phyloP scores from a whole-genome alignment of 1,284 basidiomycete genomes.

The Wolfiporia cocos region DNA sequence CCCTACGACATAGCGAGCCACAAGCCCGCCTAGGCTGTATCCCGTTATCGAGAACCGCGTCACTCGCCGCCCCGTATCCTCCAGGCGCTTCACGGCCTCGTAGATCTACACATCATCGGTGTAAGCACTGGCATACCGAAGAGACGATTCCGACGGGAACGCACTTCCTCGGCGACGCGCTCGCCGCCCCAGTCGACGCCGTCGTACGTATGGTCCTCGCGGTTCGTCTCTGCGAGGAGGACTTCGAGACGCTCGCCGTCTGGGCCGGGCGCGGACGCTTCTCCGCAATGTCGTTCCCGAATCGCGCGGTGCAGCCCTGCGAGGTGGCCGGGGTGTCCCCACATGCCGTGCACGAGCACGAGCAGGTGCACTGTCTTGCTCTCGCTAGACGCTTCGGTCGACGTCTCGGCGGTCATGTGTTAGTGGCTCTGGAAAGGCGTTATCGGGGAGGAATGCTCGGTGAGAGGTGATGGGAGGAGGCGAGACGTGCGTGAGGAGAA shows the following conservation, averaged over 20 bases:
- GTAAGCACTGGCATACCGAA: slow-evolving; percentile 5
- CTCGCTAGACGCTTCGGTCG: no score
- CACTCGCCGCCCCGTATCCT: slow-evolving; percentile 48
- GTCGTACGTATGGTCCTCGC: slow-evolving; percentile 52
- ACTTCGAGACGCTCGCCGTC: slow-evolving; percentile 32
- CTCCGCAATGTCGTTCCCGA: slow-evolving; percentile 28
- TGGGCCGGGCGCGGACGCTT: slow-evolving; percentile 14
- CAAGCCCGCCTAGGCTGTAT: slow-evolving; percentile 78
- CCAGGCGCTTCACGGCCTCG: slow-evolving; percentile 45
- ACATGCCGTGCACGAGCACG: slow-evolving; percentile 80
- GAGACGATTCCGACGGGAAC: slow-evolving; percentile 5
- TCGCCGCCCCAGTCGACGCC: slow-evolving; percentile 63
- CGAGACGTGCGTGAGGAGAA: no score
- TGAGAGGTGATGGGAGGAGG: no score
- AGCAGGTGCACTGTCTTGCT: slow-evolving; percentile 21
- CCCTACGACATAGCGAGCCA: slow-evolving; percentile 77
- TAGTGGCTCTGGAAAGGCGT: no score
- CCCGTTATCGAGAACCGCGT: slow-evolving; percentile 68
- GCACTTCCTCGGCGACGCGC: slow-evolving; percentile 60
- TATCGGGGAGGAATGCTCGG: no score
- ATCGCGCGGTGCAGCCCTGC: slow-evolving; percentile 39
- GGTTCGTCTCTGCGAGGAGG: slow-evolving; percentile 42
- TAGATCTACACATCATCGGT: slow-evolving; percentile 34
- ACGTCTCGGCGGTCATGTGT: no score
- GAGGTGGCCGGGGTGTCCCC: slow-evolving; percentile 65